A percentile compares a stretch with the other conserved stretches of the same genome.
Evolutionary conservation across 345 rosid genomes (phyloP).

Genomic region (Xanthoceras sorbifolium): DNA sequence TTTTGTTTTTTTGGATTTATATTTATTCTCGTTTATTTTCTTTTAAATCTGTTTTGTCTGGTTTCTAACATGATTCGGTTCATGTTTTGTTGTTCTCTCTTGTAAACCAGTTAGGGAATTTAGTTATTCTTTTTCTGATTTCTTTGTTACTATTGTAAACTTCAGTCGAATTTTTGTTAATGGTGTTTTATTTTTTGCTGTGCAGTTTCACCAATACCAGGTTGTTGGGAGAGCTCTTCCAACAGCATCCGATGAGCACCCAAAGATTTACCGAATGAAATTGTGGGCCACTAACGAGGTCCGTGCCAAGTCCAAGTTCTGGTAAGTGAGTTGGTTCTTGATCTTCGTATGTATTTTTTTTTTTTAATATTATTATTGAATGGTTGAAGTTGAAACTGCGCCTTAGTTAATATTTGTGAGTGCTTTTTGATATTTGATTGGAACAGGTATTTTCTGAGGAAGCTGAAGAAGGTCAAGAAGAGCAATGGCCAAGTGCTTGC

Average conservation of each 20-base stretch:
- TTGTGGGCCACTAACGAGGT: slow-evolving; percentile 57
- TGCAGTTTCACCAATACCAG: slow-evolving; percentile 52
- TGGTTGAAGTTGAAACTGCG: background rate
- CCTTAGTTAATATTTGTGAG: background rate
- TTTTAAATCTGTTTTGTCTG: background rate
- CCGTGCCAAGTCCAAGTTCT: slow-evolving; percentile 54
- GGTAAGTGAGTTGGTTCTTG: slow-evolving; percentile 26
- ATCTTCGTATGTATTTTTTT: background rate
- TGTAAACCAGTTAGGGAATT: background rate
- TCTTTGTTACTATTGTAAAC: background rate
- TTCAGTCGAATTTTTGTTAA: background rate
- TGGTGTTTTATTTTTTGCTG: background rate
- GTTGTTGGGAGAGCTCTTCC: slow-evolving; percentile 56
- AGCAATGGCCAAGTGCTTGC: slow-evolving; percentile 24
- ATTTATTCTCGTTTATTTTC: background rate
- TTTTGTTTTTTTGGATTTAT: background rate
- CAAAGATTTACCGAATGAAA: slow-evolving; percentile 53
- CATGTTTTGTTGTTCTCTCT: background rate
- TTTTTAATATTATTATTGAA: background rate
- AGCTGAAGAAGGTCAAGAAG: slow-evolving; percentile 28
- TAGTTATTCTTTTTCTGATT: background rate
- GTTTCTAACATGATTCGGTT: background rate
- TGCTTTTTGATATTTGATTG: background rate
- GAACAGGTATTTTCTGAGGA: slow-evolving; percentile 25
- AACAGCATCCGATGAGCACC: slow-evolving; percentile 40